phyloP scores from a whole-genome alignment of 106 monocot genomes.

The Agapanthus africanus region DNA sequence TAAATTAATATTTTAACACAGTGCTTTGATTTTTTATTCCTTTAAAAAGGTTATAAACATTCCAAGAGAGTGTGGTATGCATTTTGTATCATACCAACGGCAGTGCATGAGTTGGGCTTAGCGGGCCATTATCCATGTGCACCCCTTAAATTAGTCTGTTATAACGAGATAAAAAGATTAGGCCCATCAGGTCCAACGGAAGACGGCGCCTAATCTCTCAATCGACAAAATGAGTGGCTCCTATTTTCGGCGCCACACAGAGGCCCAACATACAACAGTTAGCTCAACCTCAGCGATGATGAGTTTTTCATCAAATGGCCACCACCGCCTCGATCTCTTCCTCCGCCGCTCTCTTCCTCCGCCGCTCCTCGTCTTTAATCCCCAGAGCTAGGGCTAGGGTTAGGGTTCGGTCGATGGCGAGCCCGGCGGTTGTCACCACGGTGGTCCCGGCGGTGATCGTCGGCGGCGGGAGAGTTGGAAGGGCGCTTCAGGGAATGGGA shows the following conservation, averaged over 20 bases:
- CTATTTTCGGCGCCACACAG: background rate
- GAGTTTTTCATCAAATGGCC: no score
- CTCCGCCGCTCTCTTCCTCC: slow-evolving; percentile 13
- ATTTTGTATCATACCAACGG: no score
- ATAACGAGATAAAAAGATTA: no score
- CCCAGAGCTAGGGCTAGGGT: slow-evolving; percentile 6
- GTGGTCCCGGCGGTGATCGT: slow-evolving; percentile 65
- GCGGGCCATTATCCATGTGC: no score
- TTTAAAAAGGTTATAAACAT: no score
- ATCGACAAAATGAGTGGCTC: background rate
- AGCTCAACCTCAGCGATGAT: background rate
- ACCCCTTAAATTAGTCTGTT: no score
- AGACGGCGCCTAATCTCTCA: background rate
- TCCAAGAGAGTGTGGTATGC: no score
- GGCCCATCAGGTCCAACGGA: background rate
- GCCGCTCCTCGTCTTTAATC: slow-evolving; percentile 2
- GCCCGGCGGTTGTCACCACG: slow-evolving; percentile 9
- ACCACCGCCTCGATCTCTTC: slow-evolving; percentile 6
- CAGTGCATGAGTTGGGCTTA: no score
- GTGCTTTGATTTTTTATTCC: no score
- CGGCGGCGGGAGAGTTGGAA: slow-evolving; percentile 74
- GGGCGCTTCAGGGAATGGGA: slow-evolving; percentile 43
- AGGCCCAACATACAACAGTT: background rate
- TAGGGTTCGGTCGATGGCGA: slow-evolving; percentile 20
- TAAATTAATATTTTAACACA: no score